Conservation (phyloP, 2,329 filamentous ascomycete genomes). For the Fusarium pilosicola region DNA sequence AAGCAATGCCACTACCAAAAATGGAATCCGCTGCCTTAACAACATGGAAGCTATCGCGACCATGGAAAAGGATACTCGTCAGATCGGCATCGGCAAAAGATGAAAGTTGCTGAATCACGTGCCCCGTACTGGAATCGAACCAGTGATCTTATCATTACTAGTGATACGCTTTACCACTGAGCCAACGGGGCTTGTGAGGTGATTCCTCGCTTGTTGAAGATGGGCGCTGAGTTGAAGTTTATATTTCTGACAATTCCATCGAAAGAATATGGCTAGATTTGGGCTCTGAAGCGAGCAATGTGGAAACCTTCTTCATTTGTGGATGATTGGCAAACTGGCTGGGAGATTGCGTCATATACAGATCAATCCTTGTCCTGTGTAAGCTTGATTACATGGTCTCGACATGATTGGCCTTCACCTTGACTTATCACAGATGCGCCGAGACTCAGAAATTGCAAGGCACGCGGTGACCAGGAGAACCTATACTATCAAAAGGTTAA, state of each 20-base stretch:
- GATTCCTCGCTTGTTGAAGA: slow-evolving; percentile 8
- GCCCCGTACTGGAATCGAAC: slow-evolving; percentile 41
- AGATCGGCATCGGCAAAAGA: not conserved
- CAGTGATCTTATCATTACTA: slow-evolving; percentile 42
- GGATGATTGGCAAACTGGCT: not conserved
- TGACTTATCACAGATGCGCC: not conserved
- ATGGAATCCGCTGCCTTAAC: not conserved
- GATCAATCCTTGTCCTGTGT: not conserved
- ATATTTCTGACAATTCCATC: not conserved
- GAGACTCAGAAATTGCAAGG: not conserved
- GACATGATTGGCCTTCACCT: not conserved
- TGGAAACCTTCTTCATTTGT: not conserved
- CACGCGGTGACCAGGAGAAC: not conserved
- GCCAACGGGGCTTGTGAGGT: slow-evolving; percentile 39
- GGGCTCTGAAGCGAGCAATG: not conserved
- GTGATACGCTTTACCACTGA: slow-evolving; percentile 43
- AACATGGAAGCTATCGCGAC: not conserved
- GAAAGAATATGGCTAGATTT: too few species aligned
- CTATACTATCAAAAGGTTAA: not conserved
- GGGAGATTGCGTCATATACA: not conserved
- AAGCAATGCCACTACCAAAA: not conserved
- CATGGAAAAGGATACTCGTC: fast-evolving
- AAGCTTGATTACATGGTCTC: not conserved
- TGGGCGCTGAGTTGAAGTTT: fast-evolving
- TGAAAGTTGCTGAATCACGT: not conserved